Conservation (phyloP, 192 early-diverging fungal genomes). For the Coemansia sp. region DNA sequence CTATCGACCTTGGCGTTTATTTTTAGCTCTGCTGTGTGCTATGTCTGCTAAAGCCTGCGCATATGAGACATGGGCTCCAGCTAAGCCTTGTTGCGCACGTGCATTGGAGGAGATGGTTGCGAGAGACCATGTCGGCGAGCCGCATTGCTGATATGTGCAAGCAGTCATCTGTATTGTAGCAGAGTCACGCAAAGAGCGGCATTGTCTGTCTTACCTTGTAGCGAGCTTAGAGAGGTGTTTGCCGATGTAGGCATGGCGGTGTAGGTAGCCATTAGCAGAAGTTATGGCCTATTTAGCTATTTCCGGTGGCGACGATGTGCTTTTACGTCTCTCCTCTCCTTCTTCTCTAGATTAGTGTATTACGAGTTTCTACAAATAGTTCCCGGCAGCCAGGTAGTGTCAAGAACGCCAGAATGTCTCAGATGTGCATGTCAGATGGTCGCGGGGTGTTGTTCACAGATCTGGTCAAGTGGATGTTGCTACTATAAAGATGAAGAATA, state of each 20-base stretch:
- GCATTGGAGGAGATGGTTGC: background rate
- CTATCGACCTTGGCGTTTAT: background rate
- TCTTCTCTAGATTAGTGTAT: too few relatives aligned
- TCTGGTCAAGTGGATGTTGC: too few relatives aligned
- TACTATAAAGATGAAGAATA: too few relatives aligned
- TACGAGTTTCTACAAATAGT: too few relatives aligned
- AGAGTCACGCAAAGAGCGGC: background rate
- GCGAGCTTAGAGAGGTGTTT: conserved; percentile 3
- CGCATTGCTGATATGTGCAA: background rate
- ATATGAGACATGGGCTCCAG: background rate
- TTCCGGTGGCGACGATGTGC: background rate
- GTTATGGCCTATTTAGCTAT: background rate
- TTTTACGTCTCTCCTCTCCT: too few relatives aligned
- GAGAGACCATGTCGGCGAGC: background rate
- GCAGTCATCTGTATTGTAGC: background rate
- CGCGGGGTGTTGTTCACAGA: too few relatives aligned
- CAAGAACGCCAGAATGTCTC: too few relatives aligned
- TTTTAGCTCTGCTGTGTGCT: background rate
- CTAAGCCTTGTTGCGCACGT: background rate
- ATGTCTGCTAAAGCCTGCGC: background rate
- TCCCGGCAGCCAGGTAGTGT: too few relatives aligned
- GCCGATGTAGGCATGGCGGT: background rate
- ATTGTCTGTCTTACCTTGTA: conserved; percentile 9
- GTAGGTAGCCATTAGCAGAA: conserved; percentile 1
- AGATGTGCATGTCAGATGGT: too few relatives aligned